A percentile compares a stretch with the other conserved stretches of the same genome.
These are phyloP conservation scores for Fusarium sp. DNA, from an alignment of 2,329 filamentous ascomycete species.

Conservation along the genomic window DNA sequence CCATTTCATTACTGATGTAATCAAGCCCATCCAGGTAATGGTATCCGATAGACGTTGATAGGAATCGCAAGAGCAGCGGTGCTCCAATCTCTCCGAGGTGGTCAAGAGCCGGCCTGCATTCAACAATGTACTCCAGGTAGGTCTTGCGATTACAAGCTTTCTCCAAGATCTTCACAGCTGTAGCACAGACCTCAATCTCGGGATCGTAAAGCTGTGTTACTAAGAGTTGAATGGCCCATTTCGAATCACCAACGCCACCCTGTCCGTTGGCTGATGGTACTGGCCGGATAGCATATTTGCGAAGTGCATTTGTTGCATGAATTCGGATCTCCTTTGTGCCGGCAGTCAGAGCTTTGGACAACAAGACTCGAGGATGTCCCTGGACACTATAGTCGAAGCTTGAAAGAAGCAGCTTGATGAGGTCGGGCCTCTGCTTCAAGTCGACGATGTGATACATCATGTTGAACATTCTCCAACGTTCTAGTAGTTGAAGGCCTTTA, in stretches of 20 bases:
- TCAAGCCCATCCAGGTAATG: slow-evolving; percentile 97
- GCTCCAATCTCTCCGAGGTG: slow-evolving; percentile 97
- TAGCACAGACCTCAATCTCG: slow-evolving; percentile 95
- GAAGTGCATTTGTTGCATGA: slow-evolving; percentile 85
- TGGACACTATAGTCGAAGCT: slow-evolving; percentile 93
- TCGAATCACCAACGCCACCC: slow-evolving; percentile 73
- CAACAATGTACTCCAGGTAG: slow-evolving; percentile 94
- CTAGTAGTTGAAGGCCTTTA: slow-evolving; percentile 88
- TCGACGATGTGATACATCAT: slow-evolving; percentile 99
- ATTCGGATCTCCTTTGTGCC: slow-evolving; percentile 93
- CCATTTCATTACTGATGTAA: slow-evolving; percentile 99
- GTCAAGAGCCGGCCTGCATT: slow-evolving; percentile 93
- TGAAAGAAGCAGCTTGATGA: slow-evolving; percentile 87
- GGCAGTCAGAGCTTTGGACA: slow-evolving; percentile 93
- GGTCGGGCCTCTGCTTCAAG: slow-evolving; percentile 87
- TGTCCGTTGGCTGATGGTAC: slow-evolving; percentile 54
- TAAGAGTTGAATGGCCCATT: slow-evolving; percentile 96
- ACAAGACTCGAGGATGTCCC: slow-evolving; percentile 89
- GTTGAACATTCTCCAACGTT: slow-evolving; percentile 98
- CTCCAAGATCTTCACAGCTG: slow-evolving; percentile 96
- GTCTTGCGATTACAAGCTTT: slow-evolving; percentile 95
- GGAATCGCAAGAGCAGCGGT: slow-evolving; percentile 88
- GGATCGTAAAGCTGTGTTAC: slow-evolving; percentile 99
- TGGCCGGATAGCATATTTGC: slow-evolving; percentile 80
- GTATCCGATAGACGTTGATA: slow-evolving; percentile 96